A percentile compares a stretch with the other conserved stretches of the same genome.
phyloP scores from a whole-genome alignment of 2,329 filamentous ascomycete genomes.

The Ophiostoma quercus region DNA sequence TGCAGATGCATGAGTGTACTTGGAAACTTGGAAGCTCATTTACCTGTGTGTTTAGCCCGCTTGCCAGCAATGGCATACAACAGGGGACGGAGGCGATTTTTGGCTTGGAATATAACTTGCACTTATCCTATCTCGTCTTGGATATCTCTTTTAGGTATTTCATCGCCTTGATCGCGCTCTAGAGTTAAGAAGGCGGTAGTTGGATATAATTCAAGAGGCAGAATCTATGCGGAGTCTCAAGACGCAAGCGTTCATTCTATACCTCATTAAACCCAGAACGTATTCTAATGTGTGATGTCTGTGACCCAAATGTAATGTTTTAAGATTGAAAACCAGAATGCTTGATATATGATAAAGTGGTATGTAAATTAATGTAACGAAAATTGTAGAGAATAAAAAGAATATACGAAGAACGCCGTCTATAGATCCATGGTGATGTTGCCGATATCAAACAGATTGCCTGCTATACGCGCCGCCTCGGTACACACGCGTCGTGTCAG shows the following conservation, averaged over 20 bases:
- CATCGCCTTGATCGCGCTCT: too few relatives aligned
- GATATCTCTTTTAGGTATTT: too few relatives aligned
- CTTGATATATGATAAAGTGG: neutral
- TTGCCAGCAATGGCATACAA: neutral
- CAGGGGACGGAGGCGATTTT: neutral
- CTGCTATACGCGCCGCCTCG: constrained; percentile 23
- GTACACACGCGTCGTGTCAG: constrained; percentile 33
- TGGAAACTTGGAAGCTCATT: neutral
- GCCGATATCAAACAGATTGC: constrained; percentile 27
- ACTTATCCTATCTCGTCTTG: too few relatives aligned
- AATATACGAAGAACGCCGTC: neutral
- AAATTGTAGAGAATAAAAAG: neutral
- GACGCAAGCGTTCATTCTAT: too few relatives aligned
- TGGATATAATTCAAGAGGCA: too few relatives aligned
- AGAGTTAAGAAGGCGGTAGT: too few relatives aligned
- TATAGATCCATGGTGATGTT: constrained; percentile 28
- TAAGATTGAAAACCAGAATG: too few relatives aligned
- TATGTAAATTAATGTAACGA: neutral
- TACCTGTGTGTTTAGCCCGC: neutral
- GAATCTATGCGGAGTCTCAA: too few relatives aligned
- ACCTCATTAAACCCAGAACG: too few relatives aligned
- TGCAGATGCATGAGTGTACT: neutral
- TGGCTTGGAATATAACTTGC: neutral
- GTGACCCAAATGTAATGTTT: neutral
- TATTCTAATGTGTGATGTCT: neutral